Evolutionary conservation across 495 filamentous ascomycete genomes (phyloP).

Genomic region (Penicillium longicatenatum): DNA sequence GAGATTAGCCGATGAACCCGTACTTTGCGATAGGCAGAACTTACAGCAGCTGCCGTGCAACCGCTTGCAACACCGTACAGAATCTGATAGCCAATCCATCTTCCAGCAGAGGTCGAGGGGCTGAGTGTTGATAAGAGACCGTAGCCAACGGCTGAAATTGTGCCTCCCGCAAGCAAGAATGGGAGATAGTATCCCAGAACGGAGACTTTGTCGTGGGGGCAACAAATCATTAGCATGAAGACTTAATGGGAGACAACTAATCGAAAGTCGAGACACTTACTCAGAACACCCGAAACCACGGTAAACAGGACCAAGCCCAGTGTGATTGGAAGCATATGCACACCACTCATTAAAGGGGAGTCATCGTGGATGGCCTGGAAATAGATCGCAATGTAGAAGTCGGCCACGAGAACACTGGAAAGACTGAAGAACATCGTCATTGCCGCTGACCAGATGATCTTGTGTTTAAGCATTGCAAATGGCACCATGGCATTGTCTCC

Average conservation of each 20-base stretch:
- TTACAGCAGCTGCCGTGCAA: slow-evolving; percentile 12
- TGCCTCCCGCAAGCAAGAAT: slow-evolving; percentile 55
- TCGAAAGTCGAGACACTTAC: not conserved
- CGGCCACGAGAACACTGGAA: slow-evolving; percentile 53
- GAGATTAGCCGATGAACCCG: slow-evolving; percentile 15
- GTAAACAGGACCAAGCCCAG: slow-evolving; percentile 50
- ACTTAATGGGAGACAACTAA: not conserved
- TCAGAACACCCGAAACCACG: slow-evolving; percentile 52
- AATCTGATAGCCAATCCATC: slow-evolving; percentile 74
- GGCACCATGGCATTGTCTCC: slow-evolving; percentile 73
- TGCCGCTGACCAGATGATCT: slow-evolving; percentile 50
- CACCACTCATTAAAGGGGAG: slow-evolving; percentile 63
- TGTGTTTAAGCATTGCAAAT: slow-evolving; percentile 60
- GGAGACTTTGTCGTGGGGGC: no score
- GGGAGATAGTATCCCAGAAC: slow-evolving; percentile 62
- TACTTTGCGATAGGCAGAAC: slow-evolving; percentile 20
- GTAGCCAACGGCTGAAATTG: slow-evolving; percentile 59
- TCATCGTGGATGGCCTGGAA: slow-evolving; percentile 72
- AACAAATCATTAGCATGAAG: no score
- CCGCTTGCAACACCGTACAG: slow-evolving; percentile 56
- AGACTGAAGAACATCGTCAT: slow-evolving; percentile 30
- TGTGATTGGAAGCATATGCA: slow-evolving; percentile 67
- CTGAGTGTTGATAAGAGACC: slow-evolving; percentile 63
- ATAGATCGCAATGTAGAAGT: slow-evolving; percentile 68
- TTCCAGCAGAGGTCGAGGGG: slow-evolving; percentile 41